Evolutionary conservation across 495 filamentous ascomycete species (phyloP).

Genomic region (Penicillium lividum): DNA sequence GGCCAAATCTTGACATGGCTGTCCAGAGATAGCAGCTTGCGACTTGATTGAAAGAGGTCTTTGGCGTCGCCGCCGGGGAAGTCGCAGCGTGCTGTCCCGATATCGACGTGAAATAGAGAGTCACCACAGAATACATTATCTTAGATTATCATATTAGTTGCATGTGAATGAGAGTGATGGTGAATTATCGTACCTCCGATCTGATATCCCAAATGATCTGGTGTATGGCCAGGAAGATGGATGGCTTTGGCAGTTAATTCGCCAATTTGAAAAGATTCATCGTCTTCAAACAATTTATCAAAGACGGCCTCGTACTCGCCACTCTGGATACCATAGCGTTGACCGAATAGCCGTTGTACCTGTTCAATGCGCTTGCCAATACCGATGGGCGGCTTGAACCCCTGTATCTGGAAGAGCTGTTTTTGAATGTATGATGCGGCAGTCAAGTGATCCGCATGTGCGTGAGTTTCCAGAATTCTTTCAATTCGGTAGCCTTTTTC

Average conservation of each 20-base stretch:
- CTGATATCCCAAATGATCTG: slow-evolving; percentile 61
- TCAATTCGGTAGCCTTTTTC: slow-evolving; percentile 48
- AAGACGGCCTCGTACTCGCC: slow-evolving; percentile 49
- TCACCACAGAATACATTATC: slow-evolving; percentile 63
- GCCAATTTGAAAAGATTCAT: slow-evolving; percentile 53
- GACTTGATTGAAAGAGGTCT: slow-evolving; percentile 45
- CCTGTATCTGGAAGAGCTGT: slow-evolving; percentile 31
- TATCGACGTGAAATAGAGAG: slow-evolving; percentile 59
- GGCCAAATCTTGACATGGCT: slow-evolving; percentile 49
- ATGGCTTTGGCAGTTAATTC: slow-evolving; percentile 45
- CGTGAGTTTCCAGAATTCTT: slow-evolving; percentile 59
- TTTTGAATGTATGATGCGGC: slow-evolving; percentile 55
- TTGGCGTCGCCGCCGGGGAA: slow-evolving; percentile 57
- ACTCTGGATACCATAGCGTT: slow-evolving; percentile 44
- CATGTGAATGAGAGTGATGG: neutral
- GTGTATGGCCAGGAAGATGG: slow-evolving; percentile 63
- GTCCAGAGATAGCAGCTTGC: slow-evolving; percentile 48
- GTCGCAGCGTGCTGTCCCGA: slow-evolving; percentile 61
- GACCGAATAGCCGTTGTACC: slow-evolving; percentile 52
- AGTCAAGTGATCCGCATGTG: slow-evolving; percentile 65
- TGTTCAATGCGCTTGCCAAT: slow-evolving; percentile 57
- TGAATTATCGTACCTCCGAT: slow-evolving; percentile 42
- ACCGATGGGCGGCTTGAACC: slow-evolving; percentile 38
- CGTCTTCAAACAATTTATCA: slow-evolving; percentile 54
- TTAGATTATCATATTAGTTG: slow-evolving; percentile 3